Base-by-base conservation (phyloP, 177 flowering plant species). In the Vitis hybrid region DNA sequence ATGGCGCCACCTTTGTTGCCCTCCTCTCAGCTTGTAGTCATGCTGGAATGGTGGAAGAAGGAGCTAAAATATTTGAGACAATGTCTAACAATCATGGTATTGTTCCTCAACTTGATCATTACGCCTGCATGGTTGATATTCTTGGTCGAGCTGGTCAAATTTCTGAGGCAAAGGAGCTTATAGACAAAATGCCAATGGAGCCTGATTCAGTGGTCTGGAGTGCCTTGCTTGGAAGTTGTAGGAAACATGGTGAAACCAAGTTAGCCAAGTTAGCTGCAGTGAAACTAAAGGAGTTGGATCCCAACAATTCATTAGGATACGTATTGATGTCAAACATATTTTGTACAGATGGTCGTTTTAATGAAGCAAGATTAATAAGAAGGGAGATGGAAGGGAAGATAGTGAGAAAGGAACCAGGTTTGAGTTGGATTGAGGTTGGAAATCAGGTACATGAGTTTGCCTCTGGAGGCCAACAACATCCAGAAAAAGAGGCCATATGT, bases 121-220 rank as follows among this genome's bases (percentile, higher is more conserved):
- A 75, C 70, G 90, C 97, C 7, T 86, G 90, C 75, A 83, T 92
- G 86, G 87, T 89, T 60, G 97, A 92, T 71, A 80, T 88, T 73
- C 80, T 86, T 31, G 94, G 92, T 16, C 79, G 92, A 62, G 83
- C 85, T 58, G 97, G 96, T 19, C 73, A 64, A 6, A 51, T 87
- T 56, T 19, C 8, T 2, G 87, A 90, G 77, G 94, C 97, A 10
- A 76, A 79, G 78, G 75, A 78, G 64, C 68, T 90, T 21, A 81
- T 92, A 56, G 71, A 51, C 21, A 70, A 59, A 66, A 89, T 90
- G 93, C 91, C 93, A 13, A 75, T 90, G 84, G 69, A 83, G 50
- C 88, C 90, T 22, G 97, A 92, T 78, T 77, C 82, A 56, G 89
- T 90, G 26, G 74, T 92, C 14, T 90, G 95, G 97, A 87, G 88